Evolutionary conservation across 2,329 filamentous ascomycete genomes (phyloP).

Genomic region (Coniochaeta sp.): DNA sequence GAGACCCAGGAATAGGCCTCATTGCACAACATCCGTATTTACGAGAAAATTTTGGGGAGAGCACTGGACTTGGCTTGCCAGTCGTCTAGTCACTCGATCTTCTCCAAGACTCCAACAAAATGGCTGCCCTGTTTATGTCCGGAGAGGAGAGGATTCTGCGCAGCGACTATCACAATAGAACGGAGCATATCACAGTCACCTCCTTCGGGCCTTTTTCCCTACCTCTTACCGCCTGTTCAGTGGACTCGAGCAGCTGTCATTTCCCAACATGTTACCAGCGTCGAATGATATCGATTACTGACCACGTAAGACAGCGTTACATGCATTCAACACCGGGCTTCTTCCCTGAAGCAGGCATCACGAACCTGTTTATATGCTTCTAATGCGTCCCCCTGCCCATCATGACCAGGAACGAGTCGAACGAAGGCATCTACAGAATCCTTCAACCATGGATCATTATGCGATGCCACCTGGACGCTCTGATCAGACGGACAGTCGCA

Average conservation of each 20-base stretch:
- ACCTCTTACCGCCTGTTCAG: background rate
- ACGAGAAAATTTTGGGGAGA: background rate
- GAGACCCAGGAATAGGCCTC: background rate
- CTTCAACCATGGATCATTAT: background rate
- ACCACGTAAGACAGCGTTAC: background rate
- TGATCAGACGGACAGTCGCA: background rate
- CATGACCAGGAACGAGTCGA: background rate
- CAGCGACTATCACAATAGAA: background rate
- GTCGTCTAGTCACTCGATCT: background rate
- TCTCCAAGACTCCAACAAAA: background rate
- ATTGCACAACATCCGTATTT: background rate
- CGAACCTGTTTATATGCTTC: background rate
- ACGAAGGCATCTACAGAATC: too few relatives aligned
- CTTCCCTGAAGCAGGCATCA: background rate
- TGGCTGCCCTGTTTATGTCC: too few relatives aligned
- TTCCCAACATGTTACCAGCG: background rate
- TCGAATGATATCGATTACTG: background rate
- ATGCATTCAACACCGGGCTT: background rate
- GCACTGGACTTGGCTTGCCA: background rate
- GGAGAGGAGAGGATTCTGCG: background rate
- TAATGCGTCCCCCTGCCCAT: too few relatives aligned
- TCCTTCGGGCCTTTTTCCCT: background rate
- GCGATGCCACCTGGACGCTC: background rate
- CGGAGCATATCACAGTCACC: background rate
- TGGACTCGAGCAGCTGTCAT: background rate